Conservation (phyloP, 163 green algal species). For the Chloroidium sp. region DNA sequence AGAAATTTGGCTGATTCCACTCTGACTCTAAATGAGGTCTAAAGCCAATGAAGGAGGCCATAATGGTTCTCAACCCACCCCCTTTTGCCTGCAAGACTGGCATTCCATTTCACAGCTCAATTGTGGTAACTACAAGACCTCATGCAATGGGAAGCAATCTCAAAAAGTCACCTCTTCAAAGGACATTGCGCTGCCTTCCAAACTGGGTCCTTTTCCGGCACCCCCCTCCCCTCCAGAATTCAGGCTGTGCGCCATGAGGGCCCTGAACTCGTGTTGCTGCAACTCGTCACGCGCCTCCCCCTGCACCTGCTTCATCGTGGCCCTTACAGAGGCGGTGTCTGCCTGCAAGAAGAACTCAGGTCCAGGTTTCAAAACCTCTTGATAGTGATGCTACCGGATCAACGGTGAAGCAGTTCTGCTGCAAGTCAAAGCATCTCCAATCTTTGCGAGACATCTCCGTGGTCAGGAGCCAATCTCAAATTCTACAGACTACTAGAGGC, state of each 20-base stretch:
- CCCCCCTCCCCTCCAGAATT: too few species aligned
- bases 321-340: neutral
- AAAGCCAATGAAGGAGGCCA: too few species aligned
- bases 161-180: neutral
- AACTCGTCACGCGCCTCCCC: neutral
- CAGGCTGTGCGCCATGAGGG: neutral
- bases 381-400: too few species aligned
- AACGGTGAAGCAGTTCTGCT: too few species aligned
- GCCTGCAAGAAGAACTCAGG: neutral
- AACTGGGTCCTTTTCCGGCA: neutral
- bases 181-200: neutral
- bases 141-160: neutral
- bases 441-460: too few species aligned
- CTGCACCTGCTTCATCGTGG: neutral
- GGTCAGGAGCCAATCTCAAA: too few species aligned
- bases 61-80: too few species aligned
- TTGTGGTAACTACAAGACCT: neutral
- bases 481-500: too few species aligned
- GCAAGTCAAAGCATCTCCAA: too few species aligned
- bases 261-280: neutral
- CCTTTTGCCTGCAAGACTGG: neutral
- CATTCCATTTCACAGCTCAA: too few species aligned
- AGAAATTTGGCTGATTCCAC: too few species aligned
- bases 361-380: neutral
- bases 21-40: too few species aligned